Percentiles rank a stretch among this genome's conserved stretches.
phyloP scores from a whole-genome alignment of 1,284 basidiomycete genomes.

The Heterobasidion irregulare region DNA sequence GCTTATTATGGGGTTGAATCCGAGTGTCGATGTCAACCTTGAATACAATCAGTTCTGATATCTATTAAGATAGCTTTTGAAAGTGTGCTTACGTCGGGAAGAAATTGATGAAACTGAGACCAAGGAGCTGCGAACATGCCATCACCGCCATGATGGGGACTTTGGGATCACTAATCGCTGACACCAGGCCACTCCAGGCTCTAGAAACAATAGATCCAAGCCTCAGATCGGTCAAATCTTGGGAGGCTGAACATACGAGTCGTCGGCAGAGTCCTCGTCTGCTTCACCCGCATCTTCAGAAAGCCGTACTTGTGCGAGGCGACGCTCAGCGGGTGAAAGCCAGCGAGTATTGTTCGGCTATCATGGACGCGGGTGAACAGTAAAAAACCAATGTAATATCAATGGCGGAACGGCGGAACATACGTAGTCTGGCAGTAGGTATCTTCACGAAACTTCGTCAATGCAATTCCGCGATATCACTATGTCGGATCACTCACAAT shows the following conservation, averaged over 20 bases:
- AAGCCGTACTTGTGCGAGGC: constrained; percentile 63
- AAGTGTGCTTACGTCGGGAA: constrained; percentile 51
- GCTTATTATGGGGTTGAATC: constrained; percentile 50
- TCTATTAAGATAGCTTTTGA: too few species aligned
- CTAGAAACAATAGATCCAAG: constrained; percentile 20
- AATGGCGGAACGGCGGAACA: constrained; percentile 9
- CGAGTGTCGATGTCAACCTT: constrained; percentile 58
- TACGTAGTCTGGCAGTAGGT: constrained; percentile 16
- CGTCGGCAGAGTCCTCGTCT: constrained; percentile 44
- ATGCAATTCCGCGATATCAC: background rate
- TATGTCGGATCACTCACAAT: constrained; percentile 29
- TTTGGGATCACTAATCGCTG: constrained; percentile 57
- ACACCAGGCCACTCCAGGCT: constrained; percentile 40
- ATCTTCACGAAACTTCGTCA: constrained; percentile 5
- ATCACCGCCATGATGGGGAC: constrained; percentile 52
- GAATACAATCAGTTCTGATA: too few species aligned
- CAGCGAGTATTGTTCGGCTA: constrained; percentile 64
- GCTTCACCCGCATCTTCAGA: constrained; percentile 73
- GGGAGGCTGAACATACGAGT: constrained; percentile 34
- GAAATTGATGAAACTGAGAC: constrained; percentile 67
- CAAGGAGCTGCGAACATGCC: constrained; percentile 42
- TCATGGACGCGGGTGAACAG: background rate
- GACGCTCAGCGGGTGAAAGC: constrained; percentile 47
- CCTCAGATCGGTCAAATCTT: background rate
- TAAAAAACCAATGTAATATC: background rate